Evolutionary conservation across 192 early-diverging fungal genomes (phyloP).

Genomic region (Chytriomyces confervae): DNA sequence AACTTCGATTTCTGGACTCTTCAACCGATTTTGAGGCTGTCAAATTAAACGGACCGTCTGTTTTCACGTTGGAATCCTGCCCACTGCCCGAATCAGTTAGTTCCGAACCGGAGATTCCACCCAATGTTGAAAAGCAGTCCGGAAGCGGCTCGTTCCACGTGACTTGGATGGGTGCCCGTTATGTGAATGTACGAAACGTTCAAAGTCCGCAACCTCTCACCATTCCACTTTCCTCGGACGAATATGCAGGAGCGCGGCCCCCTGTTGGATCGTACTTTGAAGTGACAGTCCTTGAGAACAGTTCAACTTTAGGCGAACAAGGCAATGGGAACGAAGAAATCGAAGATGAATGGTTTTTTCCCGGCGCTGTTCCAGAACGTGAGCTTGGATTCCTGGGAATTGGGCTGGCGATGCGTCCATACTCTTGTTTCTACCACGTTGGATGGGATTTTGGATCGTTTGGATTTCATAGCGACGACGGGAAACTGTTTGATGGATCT

Average conservation of each 20-base stretch:
- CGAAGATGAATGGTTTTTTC: not conserved
- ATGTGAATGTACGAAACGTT: constrained; percentile 9
- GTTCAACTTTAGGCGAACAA: not conserved
- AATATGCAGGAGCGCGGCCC: not conserved
- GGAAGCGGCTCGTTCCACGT: not conserved
- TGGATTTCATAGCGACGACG: constrained; percentile 58
- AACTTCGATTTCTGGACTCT: not conserved
- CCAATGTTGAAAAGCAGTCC: not conserved
- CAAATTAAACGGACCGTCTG: not conserved
- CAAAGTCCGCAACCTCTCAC: constrained; percentile 4
- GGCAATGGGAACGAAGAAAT: not conserved
- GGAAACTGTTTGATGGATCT: constrained; percentile 43
- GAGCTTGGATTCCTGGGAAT: constrained; percentile 45
- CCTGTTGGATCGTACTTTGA: constrained; percentile 40
- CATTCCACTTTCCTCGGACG: not conserved
- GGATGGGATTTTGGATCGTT: constrained; percentile 52
- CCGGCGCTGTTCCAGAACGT: not conserved
- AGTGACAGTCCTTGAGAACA: constrained; percentile 29
- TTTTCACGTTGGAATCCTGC: not conserved
- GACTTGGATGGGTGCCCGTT: not conserved
- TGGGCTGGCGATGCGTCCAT: constrained; percentile 48
- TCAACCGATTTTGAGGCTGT: not conserved
- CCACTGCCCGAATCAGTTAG: not conserved
- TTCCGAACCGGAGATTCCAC: not conserved
- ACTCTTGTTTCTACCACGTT: constrained; percentile 49